Base-by-base conservation (phyloP, 2,329 filamentous ascomycete species). In the Diaporthe citrichinensis region DNA sequence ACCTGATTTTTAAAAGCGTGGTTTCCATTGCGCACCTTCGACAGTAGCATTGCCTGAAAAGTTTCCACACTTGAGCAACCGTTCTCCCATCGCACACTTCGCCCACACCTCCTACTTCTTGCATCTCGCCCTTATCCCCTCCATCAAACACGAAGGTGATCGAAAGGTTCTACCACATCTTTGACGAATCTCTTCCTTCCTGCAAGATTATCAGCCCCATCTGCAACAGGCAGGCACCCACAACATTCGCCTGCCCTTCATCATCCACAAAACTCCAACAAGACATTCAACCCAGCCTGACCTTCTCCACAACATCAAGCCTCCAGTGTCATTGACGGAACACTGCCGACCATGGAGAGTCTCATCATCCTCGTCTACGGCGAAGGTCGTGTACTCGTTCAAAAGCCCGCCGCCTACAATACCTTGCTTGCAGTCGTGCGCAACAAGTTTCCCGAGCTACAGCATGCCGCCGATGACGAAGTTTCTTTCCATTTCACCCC, bases 71-170 rank as follows among this genome's bases (percentile, higher is more conserved):
- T 51, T 51, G 5, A 46, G 59, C 20, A 17, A 28, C 44, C 34
- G 39, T 31, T 41, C 41, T n/a, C 55, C 51, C 53, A 36, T 46
- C 25, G 49, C 57, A 65, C 55, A 71, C 67, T 71, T 68, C 55
- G 57, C 55, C 59, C 39, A 58, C 76, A 67, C 76, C 57, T 77
- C 77, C 44, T 7, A 72, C 25, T n/a, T 46, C 69, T 46, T 41
- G 36, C 28, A 71, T 46, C 41, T 44, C 53, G 25, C 15, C 8
- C 53, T 31, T 51, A 20, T 68, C 39, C 39, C 46, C 28, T 51
- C n/a, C 44, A 20, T 62, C 44, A 65, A 46, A 25, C 61, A 75
- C n/a, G 61, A 44, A 44, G 15, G 34, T 44, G 65, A 20, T 65
- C 55, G n/a, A 49, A 46, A 72, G 51, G 53, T 61, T 76, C n/a